A percentile compares a stretch with the other conserved stretches of the same genome.
These are phyloP conservation scores for Phytophthora parvispora DNA, from an alignment of 352 stramenopile genomes.

Conservation along the genomic window DNA sequence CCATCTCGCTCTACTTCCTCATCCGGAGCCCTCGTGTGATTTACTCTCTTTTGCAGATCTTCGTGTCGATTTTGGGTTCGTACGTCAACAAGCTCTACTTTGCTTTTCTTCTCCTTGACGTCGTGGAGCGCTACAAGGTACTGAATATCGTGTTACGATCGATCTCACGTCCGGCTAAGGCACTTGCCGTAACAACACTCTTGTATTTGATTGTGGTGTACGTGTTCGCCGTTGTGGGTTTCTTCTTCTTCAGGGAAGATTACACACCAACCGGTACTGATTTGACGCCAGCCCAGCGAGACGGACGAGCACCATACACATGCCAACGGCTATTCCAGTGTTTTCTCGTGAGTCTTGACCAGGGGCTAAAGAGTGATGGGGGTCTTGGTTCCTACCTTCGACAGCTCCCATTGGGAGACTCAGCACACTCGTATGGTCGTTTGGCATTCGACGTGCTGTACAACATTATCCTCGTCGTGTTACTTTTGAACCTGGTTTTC, in stretches of 20 bases:
- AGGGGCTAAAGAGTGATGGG: conserved; percentile 76
- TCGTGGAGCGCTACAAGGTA: conserved; percentile 84
- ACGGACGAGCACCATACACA: conserved; percentile 53
- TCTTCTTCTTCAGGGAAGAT: conserved; percentile 81
- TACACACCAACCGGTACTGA: conserved; percentile 40
- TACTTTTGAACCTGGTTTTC: conserved; percentile 85
- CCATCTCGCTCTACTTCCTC: conserved; percentile 66
- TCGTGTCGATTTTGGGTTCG: conserved; percentile 63
- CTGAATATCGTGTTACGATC: conserved; percentile 79
- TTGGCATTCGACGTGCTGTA: conserved; percentile 74
- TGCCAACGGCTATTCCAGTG: conserved; percentile 80
- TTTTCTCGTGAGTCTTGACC: conserved; percentile 77
- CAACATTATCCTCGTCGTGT: conserved; percentile 77
- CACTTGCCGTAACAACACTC: conserved; percentile 66
- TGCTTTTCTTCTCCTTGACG: conserved; percentile 77
- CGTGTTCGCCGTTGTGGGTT: conserved; percentile 76
- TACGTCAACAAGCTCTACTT: conserved; percentile 86
- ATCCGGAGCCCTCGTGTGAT: conserved; percentile 60
- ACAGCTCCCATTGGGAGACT: conserved; percentile 44
- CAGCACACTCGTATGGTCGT: conserved; percentile 54
- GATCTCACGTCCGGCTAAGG: conserved; percentile 68
- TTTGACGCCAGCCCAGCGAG: conserved; percentile 44
- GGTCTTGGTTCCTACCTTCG: conserved; percentile 66
- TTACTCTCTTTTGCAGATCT: conserved; percentile 70
- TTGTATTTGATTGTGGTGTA: conserved; percentile 83